Conservation (phyloP, 208 protist genomes). For the Plasmodiophora brassicae region DNA sequence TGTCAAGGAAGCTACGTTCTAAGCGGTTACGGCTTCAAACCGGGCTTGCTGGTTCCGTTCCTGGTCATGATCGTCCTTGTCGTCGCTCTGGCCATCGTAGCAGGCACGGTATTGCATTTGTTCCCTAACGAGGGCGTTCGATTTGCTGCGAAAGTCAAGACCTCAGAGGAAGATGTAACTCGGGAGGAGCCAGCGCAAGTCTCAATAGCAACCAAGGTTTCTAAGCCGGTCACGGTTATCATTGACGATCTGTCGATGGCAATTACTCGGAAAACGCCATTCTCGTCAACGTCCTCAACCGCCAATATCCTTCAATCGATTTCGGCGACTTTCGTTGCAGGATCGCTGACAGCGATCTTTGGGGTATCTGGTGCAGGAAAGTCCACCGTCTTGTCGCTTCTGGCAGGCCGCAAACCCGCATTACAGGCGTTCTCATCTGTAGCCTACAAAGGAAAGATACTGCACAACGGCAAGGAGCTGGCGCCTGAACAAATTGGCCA, state of each 20-base stretch:
- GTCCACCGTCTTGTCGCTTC: background rate
- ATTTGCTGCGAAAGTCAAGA: no score
- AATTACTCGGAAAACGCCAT: background rate
- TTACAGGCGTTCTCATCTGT: background rate
- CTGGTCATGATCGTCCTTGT: background rate
- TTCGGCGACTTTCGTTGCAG: background rate
- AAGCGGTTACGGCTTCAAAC: background rate
- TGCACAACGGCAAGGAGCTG: background rate
- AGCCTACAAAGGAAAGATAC: background rate
- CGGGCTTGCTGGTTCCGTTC: background rate
- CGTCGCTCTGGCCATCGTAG: background rate
- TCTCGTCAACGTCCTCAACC: background rate
- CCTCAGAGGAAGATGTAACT: no score
- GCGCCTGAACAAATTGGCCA: background rate
- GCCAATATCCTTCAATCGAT: background rate
- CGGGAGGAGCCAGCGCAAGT: background rate
- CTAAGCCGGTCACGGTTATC: background rate
- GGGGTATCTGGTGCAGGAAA: background rate
- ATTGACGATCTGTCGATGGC: background rate
- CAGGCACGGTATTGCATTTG: background rate
- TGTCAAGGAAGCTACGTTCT: background rate
- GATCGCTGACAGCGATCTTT: background rate
- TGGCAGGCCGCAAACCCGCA: background rate
- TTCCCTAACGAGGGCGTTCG: background rate
- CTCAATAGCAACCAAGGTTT: background rate